Base-by-base conservation (phyloP, 2,329 filamentous ascomycete species). In the Colletotrichum melonis region DNA sequence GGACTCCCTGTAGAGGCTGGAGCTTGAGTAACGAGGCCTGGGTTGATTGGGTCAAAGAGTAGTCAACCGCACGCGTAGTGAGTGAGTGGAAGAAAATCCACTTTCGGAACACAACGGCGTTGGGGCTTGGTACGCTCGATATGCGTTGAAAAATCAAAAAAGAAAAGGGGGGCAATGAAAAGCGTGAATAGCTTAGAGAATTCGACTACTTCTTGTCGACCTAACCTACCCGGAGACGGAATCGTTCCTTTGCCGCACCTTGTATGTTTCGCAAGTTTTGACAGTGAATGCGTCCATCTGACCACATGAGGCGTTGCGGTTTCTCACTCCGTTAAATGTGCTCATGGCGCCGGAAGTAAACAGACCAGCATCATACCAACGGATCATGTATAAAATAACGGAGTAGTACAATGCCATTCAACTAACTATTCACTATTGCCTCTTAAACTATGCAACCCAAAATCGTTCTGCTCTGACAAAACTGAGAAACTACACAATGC, bases 71-170 rank as follows among this genome's bases (percentile, higher is more conserved):
- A 52, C 22, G 11, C 24, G 35, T 49, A 7, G 42, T 30, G 24
- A 62, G 54, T 24, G 14, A 67, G 14, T 55, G 68, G 63, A 67
- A 67, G 63, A 67, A 70, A 67, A 26, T 55, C 63, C 30, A 49
- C 30, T 19, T 42, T 42, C n/a, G 24, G 16, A 46, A 8, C 11
- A 60, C 28, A 42, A 28, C 24, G 11, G 32, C 16, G 54, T 32
- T 57, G 16, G 52, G 42, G 14, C 30, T 30, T 5, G 22, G 30
- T 26, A 30, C 8, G n/a, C 30, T 28, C 30, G 62, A 32, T 49
- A 28, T 26, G 16, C 4, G n/a, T 55, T 38, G 30, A 19, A 24
- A 56, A 3, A 19, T 19, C 9, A 35, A 38, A 16, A 14, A n/a
- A n/a, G 28, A n/a, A 2, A 3, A 7, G 6, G n/a, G 42, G 42